Conservation (phyloP, 2,329 filamentous ascomycete genomes). For the Venturia nashicola region DNA sequence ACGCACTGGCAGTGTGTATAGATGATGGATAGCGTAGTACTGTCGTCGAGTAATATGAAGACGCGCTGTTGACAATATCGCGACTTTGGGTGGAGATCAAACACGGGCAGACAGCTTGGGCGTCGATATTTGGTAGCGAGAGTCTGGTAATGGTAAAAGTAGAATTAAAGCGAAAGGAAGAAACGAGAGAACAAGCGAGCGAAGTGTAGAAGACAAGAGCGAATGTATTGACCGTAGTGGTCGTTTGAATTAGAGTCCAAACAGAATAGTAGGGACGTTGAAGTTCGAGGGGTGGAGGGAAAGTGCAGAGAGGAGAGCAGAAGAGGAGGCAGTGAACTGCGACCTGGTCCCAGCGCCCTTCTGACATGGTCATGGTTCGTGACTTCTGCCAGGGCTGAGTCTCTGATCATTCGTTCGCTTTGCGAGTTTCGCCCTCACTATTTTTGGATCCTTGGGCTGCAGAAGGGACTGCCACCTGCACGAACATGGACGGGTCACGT, state of each 20-base stretch:
- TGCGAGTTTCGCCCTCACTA: not conserved
- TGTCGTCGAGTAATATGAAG: not conserved
- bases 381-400: constrained; percentile 1
- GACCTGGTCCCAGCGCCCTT: not conserved
- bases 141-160: not conserved
- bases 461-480: not conserved
- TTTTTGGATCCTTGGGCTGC: not conserved
- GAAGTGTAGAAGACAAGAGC: not conserved
- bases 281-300: not conserved
- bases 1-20: not conserved
- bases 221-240: constrained; percentile 1
- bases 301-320: not conserved
- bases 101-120: not conserved
- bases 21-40: not conserved
- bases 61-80: not conserved
- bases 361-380: not conserved
- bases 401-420: not conserved
- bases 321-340: not conserved
- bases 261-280: not conserved
- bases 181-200: constrained; percentile 1
- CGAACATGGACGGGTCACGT: not conserved
- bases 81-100: not conserved
- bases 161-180: not conserved
- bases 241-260: not conserved
- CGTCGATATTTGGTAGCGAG: not conserved